Percentiles rank a stretch among this genome's conserved stretches.
These are phyloP conservation scores for Phaseolus coccineus DNA, from an alignment of 331 rosid species.

Conservation along the genomic window DNA sequence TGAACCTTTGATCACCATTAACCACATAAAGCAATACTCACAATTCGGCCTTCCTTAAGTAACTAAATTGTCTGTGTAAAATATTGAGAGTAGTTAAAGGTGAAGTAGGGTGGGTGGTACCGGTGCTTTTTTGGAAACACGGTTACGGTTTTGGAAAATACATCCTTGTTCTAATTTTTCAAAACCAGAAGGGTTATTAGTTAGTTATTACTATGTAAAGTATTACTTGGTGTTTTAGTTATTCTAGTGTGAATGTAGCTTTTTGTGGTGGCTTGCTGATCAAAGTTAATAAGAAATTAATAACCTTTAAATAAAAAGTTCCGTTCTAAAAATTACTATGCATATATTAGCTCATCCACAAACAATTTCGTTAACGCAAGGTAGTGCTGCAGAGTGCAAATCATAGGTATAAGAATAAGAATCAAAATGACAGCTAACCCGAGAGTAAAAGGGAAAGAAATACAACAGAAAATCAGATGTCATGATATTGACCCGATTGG, in stretches of 20 bases:
- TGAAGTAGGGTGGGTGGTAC: slow-evolving; percentile 41
- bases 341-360: neutral
- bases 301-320: neutral
- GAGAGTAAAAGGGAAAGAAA: no score
- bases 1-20: slow-evolving; percentile 48
- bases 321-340: neutral
- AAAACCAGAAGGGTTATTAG: slow-evolving; percentile 45
- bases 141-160: slow-evolving; percentile 60
- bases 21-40: slow-evolving; percentile 47
- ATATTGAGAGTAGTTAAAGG: slow-evolving; percentile 48
- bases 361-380: slow-evolving; percentile 6
- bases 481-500: slow-evolving; percentile 15
- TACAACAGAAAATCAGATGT: no score
- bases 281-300: neutral
- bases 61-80: slow-evolving; percentile 47
- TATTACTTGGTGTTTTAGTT: slow-evolving; percentile 20
- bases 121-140: slow-evolving; percentile 47
- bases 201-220: slow-evolving; percentile 37
- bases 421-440: neutral
- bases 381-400: neutral
- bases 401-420: neutral
- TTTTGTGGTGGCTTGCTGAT: slow-evolving; percentile 28
- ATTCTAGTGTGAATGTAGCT: slow-evolving; percentile 5
- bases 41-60: slow-evolving; percentile 39
- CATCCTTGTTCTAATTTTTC: slow-evolving; percentile 16